Evolutionary conservation across 495 filamentous ascomycete species (phyloP), one percentile per base, ranked within the genome.

Genomic region (Podospora didyma): DNA sequence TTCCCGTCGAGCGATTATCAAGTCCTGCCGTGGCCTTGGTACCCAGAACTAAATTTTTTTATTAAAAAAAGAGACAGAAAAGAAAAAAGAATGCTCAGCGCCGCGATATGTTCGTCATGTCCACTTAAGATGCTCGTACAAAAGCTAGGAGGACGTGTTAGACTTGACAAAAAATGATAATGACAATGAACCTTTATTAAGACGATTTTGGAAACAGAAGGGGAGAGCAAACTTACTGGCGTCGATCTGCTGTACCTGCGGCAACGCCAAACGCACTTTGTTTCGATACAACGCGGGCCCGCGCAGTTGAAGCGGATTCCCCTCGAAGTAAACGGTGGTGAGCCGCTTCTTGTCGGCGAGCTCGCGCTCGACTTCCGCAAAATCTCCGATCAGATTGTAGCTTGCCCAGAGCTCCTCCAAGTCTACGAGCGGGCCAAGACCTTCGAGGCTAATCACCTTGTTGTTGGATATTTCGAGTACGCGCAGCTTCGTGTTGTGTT

Each of bases 401-500:
- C 91, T 96, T 20, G 90, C 94, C 94, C 94, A 99, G 24, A 97
- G 65, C 70, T 97, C 94, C 71, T 96, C 88, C 20, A 99, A 75
- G 9, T 88, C 74, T 53, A 73, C 79, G 41, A 96, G 72, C 24
- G 83, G 77, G 2, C 76, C 78, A n/a, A 97, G 68, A 3, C 89
- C 87, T 41, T 84, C 75, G 4, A 97, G 81, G 47, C 86, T 86
- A 31, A 78, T 70, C 65, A 99, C 83, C 60, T 85, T 83, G 74
- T 99, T 99, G 71, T 89, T 92, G 53, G 89, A 92, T 58, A 99
- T 84, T 64, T 99, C 94, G 31, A 99, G 73, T 21, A 92, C 83
- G 35, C 85, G 84, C 46, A 99, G 82, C 9, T 81, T 79, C 7
- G 73, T 73, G 72, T 87, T 91, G 37, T 75, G 63, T 35, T 91